A percentile compares a stretch with the other conserved stretches of the same genome.
phyloP scores from a whole-genome alignment of 441 rosid species.

The Bocquillonia castaneifolia region DNA sequence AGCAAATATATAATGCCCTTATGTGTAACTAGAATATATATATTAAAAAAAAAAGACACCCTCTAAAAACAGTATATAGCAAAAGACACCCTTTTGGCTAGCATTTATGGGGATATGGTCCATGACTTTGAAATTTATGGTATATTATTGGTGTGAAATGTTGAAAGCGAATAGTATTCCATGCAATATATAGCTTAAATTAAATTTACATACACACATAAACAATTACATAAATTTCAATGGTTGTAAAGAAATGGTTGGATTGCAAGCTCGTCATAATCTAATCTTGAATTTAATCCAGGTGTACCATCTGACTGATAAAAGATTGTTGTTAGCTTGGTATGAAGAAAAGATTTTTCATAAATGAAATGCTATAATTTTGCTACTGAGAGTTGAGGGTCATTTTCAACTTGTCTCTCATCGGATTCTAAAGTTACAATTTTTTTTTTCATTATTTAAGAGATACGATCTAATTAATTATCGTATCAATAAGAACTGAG shows the following conservation, averaged over 20 bases:
- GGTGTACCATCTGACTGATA: slow-evolving; percentile 3
- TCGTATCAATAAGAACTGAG: slow-evolving; percentile 22
- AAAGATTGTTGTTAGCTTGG: neutral
- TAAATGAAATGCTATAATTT: slow-evolving; percentile 17
- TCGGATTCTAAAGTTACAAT: slow-evolving; percentile 33
- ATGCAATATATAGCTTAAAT: neutral
- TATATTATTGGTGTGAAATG: slow-evolving; percentile 22
- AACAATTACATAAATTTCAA: neutral
- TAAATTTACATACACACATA: neutral
- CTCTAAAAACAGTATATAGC: no score
- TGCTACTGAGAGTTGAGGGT: slow-evolving; percentile 27
- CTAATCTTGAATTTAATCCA: neutral
- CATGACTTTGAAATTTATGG: slow-evolving; percentile 16
- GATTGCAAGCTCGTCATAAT: neutral
- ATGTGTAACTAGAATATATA: no score
- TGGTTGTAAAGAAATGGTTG: neutral
- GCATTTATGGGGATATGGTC: slow-evolving; percentile 31
- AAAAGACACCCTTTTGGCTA: slow-evolving; percentile 4
- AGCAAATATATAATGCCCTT: no score
- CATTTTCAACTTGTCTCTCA: slow-evolving; percentile 31
- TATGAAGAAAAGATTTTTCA: slow-evolving; percentile 2
- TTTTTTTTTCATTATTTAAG: neutral
- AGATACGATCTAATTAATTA: slow-evolving; percentile 4
- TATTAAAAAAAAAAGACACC: no score
- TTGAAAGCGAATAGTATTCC: slow-evolving; percentile 14